Evolutionary conservation across 257 asterid species (phyloP).

Genomic region (Fraxinus anomala): DNA sequence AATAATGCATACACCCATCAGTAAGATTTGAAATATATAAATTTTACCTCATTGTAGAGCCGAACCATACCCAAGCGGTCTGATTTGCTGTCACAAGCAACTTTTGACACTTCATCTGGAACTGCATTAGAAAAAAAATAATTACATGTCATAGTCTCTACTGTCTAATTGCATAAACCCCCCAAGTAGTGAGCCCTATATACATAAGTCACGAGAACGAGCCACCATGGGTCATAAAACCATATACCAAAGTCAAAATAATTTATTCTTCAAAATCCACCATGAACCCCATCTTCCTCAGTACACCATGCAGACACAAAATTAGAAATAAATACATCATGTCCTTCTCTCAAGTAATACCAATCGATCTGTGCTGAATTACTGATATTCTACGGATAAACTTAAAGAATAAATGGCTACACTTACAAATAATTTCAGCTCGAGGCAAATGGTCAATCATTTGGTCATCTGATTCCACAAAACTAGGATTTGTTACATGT

Average conservation of each 20-base stretch:
- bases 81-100: conserved; percentile 58
- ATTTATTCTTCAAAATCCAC: background rate
- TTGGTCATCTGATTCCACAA: conserved; percentile 45
- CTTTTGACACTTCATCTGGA: conserved; percentile 53
- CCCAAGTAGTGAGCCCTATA: background rate
- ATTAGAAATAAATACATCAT: too few relatives aligned
- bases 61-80: conserved; percentile 66
- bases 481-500: conserved; percentile 39
- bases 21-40: background rate
- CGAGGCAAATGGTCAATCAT: conserved; percentile 53
- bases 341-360: too few relatives aligned
- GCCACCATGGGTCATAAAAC: background rate
- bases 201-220: background rate
- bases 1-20: conserved; percentile 6
- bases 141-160: conserved; percentile 5
- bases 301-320: background rate
- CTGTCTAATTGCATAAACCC: background rate
- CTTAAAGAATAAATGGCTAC: conserved; percentile 8
- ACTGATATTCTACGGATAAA: conserved; percentile 13
- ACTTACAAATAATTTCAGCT: conserved; percentile 72
- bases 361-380: too few relatives aligned
- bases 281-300: conserved; percentile 1
- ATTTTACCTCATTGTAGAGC: conserved; percentile 72
- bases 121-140: conserved; percentile 48
- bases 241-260: background rate